Percentiles rank a stretch among this genome's conserved stretches.
Conservation (phyloP, 2,329 filamentous ascomycete genomes). For the Cladosporium sp. region DNA sequence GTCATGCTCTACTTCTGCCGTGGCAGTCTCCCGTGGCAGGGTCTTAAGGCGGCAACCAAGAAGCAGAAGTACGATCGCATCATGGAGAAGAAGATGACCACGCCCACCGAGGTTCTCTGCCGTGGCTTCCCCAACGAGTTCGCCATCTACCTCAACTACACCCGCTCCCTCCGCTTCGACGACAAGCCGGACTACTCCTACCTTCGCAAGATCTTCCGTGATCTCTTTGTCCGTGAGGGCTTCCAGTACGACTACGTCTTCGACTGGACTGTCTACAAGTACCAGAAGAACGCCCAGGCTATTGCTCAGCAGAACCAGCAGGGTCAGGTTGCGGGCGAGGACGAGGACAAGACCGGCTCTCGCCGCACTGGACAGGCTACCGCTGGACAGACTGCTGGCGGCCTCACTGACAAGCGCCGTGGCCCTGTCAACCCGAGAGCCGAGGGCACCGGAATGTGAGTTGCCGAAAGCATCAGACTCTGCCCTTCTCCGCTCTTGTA, state of each 20-base stretch:
- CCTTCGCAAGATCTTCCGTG: constrained; percentile 99
- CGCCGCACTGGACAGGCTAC: constrained; percentile 61
- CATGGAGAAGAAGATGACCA: constrained; percentile 99
- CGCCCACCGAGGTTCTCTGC: constrained; percentile 95
- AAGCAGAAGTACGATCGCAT: constrained; percentile 99
- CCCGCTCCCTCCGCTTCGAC: constrained; percentile 94
- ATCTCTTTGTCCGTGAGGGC: constrained; percentile 95
- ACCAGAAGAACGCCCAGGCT: constrained; percentile 97
- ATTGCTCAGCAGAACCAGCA: constrained; percentile 76
- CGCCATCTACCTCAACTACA: constrained; percentile 99
- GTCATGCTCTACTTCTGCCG: constrained; percentile 99
- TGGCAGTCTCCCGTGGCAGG: constrained; percentile 97
- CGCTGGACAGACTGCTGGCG: constrained; percentile 56
- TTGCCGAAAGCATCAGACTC: constrained; percentile 52
- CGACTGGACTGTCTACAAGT: constrained; percentile 99
- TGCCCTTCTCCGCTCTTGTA: constrained; percentile 55
- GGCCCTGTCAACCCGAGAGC: constrained; percentile 72
- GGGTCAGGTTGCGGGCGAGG: constrained; percentile 53
- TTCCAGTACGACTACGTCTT: constrained; percentile 99
- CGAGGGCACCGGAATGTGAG: constrained; percentile 96
- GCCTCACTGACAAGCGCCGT: constrained; percentile 64
- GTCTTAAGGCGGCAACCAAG: constrained; percentile 96
- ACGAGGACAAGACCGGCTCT: constrained; percentile 72
- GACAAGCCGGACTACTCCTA: constrained; percentile 99
- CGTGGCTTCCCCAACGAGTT: constrained; percentile 99